Evolutionary conservation across 257 asterid species (phyloP).

Genomic region (Linaria vulgaris): DNA sequence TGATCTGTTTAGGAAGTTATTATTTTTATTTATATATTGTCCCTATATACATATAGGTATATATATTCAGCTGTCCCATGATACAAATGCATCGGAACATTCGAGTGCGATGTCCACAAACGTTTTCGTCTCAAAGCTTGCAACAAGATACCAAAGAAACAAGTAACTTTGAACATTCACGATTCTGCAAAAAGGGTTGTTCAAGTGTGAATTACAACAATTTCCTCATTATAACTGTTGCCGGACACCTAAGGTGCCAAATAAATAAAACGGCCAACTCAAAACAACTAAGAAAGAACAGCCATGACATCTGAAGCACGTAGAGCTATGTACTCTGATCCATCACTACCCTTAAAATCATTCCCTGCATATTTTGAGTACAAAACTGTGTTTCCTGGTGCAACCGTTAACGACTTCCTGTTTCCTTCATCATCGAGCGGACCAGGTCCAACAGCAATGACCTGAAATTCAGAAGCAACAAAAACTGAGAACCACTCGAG

Average conservation of each 20-base stretch:
- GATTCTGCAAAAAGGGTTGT: slow-evolving; percentile 14
- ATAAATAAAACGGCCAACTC: neutral
- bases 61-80: too few species aligned
- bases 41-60: too few species aligned
- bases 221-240: slow-evolving; percentile 14
- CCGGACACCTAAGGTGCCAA: neutral
- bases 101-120: too few species aligned
- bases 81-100: too few species aligned
- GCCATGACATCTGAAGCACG: slow-evolving; percentile 87
- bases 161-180: slow-evolving; percentile 14
- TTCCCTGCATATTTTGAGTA: slow-evolving; percentile 91
- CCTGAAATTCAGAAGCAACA: slow-evolving; percentile 37
- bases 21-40: too few species aligned
- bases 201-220: slow-evolving; percentile 24
- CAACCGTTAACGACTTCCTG: slow-evolving; percentile 64
- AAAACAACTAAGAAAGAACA: slow-evolving; percentile 50
- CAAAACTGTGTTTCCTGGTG: slow-evolving; percentile 73
- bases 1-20: too few species aligned
- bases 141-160: neutral
- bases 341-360: slow-evolving; percentile 80
- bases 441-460: slow-evolving; percentile 89
- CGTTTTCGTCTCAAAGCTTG: too few species aligned
- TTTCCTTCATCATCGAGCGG: slow-evolving; percentile 79
- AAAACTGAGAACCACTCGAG: neutral
- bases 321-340: slow-evolving; percentile 66